These are phyloP conservation scores for Grosmannia penicillata DNA, from an alignment of 2,329 filamentous ascomycete genomes.

Conservation along the genomic window DNA sequence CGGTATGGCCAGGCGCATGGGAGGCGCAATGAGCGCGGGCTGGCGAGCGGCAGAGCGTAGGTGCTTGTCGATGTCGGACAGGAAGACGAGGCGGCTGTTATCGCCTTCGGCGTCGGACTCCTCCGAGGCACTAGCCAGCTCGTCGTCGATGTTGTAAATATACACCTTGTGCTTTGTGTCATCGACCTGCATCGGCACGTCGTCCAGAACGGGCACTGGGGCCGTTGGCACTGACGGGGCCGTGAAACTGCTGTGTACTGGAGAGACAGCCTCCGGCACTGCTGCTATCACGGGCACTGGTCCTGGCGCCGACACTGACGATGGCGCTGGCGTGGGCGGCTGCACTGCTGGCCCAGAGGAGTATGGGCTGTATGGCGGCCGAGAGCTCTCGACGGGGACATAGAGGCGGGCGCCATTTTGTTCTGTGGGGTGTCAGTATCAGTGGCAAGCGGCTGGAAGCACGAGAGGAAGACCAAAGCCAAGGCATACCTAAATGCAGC, in stretches of 20 bases:
- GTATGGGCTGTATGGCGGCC: not conserved
- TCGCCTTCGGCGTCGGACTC: constrained; percentile 18
- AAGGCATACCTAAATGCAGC: constrained; percentile 64
- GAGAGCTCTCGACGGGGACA: constrained; percentile 43
- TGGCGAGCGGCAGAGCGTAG: constrained; percentile 41
- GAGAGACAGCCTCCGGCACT: too few relatives aligned
- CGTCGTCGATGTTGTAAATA: constrained; percentile 79
- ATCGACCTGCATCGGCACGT: constrained; percentile 70
- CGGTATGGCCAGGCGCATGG: constrained; percentile 6
- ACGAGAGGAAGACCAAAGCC: not conserved
- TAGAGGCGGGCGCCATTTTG: constrained; percentile 49
- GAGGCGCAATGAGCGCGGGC: constrained; percentile 13
- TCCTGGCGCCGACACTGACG: not conserved
- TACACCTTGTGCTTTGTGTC: constrained; percentile 78
- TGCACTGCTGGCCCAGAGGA: too few relatives aligned
- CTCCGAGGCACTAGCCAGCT: constrained; percentile 53
- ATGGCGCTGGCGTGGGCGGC: too few relatives aligned
- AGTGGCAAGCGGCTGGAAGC: not conserved
- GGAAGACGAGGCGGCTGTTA: constrained; percentile 54
- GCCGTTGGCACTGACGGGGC: too few relatives aligned
- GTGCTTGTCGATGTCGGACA: constrained; percentile 75
- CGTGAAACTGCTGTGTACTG: not conserved
- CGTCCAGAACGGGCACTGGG: too few relatives aligned
- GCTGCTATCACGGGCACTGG: not conserved
- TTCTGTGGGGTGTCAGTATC: constrained; percentile 26